Percentiles rank a stretch among this genome's conserved stretches.
Evolutionary conservation across 1,284 basidiomycete genomes (phyloP).

Genomic region (Cutaneotrichosporon mucoides): DNA sequence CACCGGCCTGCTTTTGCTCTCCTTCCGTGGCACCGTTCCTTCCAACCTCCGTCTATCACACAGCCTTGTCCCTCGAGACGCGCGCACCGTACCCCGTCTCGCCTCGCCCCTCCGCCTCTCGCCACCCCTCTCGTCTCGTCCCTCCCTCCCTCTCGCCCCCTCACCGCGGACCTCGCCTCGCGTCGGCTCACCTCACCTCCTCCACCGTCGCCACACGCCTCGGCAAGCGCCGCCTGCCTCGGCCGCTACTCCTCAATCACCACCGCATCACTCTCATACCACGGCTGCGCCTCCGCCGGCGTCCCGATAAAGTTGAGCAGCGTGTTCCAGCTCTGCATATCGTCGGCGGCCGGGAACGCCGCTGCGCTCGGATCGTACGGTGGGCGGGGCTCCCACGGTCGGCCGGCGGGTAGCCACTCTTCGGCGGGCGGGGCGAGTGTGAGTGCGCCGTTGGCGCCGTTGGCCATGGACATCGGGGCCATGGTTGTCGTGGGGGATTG

Average conservation of each 20-base stretch:
- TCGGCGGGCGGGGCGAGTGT: conserved; percentile 13
- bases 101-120: no score
- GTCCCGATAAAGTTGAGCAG: conserved; percentile 16
- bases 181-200: no score
- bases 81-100: no score
- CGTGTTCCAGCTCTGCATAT: conserved; percentile 14
- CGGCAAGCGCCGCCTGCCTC: not conserved
- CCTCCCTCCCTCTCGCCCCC: no score
- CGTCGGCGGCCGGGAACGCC: conserved; percentile 19
- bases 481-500: no score
- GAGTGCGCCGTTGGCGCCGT: not conserved
- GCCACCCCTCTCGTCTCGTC: no score
- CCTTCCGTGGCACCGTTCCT: no score
- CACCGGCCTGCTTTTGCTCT: no score
- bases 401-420: conserved; percentile 1
- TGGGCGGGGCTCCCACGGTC: conserved; percentile 15
- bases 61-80: no score
- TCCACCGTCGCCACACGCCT: no score
- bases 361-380: conserved; percentile 19
- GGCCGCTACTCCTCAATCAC: conserved; percentile 2
- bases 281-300: conserved; percentile 8
- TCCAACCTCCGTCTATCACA: no score
- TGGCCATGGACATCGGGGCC: not conserved
- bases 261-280: conserved; percentile 2
- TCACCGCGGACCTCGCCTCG: no score